These are phyloP conservation scores for Pyrrhoderma noxium DNA, from an alignment of 1,284 basidiomycete genomes.

Conservation along the genomic window DNA sequence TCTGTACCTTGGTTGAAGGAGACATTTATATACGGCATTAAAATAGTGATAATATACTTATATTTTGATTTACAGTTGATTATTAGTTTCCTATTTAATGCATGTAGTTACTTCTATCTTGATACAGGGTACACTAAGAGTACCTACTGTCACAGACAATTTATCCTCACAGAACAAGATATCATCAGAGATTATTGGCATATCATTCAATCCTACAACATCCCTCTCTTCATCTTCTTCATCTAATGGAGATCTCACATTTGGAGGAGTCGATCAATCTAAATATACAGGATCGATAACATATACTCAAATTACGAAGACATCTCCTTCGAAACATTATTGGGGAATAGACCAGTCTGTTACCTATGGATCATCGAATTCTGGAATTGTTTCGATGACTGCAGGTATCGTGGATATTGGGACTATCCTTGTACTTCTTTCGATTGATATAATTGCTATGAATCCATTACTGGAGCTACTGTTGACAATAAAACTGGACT, in stretches of 20 bases:
- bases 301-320: conserved; percentile 14
- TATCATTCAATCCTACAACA: conserved; percentile 21
- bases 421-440: background rate
- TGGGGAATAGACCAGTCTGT: conserved; percentile 31
- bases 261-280: conserved; percentile 21
- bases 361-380: conserved; percentile 18
- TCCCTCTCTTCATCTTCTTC: conserved; percentile 9
- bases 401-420: background rate
- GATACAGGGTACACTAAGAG: conserved; percentile 8
- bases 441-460: background rate
- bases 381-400: background rate
- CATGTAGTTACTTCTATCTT: conserved; percentile 24
- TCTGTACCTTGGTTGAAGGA: too few relatives aligned
- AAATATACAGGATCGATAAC: conserved; percentile 19
- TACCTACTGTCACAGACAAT: conserved; percentile 24
- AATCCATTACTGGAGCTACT: background rate
- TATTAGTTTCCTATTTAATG: too few relatives aligned
- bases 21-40: too few relatives aligned
- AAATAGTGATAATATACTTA: too few relatives aligned
- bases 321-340: conserved; percentile 25
- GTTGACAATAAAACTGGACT: background rate
- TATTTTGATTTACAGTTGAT: too few relatives aligned
- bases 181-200: conserved; percentile 19
- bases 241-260: conserved; percentile 22
- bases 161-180: conserved; percentile 20